A percentile compares a stretch with the other conserved stretches of the same genome.
Conservation (phyloP, 495 filamentous ascomycete species). For the Lepidopterella palustris region DNA sequence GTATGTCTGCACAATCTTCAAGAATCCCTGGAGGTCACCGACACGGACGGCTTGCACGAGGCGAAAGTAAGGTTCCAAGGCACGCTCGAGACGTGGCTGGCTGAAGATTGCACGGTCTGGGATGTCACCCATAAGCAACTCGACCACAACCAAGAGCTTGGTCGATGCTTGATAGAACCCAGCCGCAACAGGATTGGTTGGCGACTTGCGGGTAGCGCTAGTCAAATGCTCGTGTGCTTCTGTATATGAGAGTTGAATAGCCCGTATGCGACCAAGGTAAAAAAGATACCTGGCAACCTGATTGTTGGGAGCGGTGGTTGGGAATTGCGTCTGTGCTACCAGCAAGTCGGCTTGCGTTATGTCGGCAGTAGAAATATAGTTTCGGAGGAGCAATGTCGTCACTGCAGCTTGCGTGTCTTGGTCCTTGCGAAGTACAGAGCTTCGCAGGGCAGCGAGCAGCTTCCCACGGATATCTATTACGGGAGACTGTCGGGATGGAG, state of each 20-base stretch:
- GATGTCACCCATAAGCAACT: conserved; percentile 97
- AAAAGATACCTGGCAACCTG: conserved; percentile 95
- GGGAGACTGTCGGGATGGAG: conserved; percentile 77
- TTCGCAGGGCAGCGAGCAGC: conserved; percentile 81
- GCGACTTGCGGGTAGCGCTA: conserved; percentile 88
- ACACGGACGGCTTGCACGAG: conserved; percentile 93
- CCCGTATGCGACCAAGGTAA: conserved; percentile 91
- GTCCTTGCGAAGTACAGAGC: conserved; percentile 90
- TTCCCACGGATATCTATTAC: conserved; percentile 79
- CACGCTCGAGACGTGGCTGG: conserved; percentile 71
- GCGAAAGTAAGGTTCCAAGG: conserved; percentile 84
- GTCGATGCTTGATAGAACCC: conserved; percentile 94
- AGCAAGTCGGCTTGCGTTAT: conserved; percentile 94
- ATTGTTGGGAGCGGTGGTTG: conserved; percentile 87
- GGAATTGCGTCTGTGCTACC: conserved; percentile 91
- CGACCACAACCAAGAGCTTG: conserved; percentile 89
- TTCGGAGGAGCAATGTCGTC: conserved; percentile 88
- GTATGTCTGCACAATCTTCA: conserved; percentile 72
- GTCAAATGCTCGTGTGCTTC: conserved; percentile 93
- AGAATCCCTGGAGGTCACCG: conserved; percentile 86
- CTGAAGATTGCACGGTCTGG: conserved; percentile 92
- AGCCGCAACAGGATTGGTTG: conserved; percentile 76
- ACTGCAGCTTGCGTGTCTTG: conserved; percentile 92
- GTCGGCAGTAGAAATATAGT: conserved; percentile 92
- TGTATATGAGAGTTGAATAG: conserved; percentile 92